These are phyloP conservation scores for Nepenthes gracilis DNA, from an alignment of 148 eudicot genomes.

Conservation along the genomic window DNA sequence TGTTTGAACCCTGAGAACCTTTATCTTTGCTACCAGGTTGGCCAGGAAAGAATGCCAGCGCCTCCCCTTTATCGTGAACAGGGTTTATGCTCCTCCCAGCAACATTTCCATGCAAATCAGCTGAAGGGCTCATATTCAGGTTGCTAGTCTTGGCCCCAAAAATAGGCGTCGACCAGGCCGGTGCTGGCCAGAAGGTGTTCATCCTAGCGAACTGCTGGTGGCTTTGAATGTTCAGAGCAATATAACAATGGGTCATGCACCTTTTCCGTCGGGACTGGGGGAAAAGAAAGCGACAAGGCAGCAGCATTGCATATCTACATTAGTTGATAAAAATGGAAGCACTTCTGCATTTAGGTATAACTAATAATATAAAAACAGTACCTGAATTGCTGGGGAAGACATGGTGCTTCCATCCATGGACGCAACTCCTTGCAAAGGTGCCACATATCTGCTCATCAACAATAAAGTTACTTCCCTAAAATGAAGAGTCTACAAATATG, in stretches of 20 bases:
- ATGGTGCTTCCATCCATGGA: slow-evolving; percentile 77
- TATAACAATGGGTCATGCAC: slow-evolving; percentile 76
- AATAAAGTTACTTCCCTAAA: neutral
- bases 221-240: slow-evolving; percentile 55
- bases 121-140: slow-evolving; percentile 50
- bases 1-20: slow-evolving; percentile 28
- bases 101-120: slow-evolving; percentile 43
- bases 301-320: slow-evolving; percentile 3
- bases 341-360: neutral
- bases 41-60: slow-evolving; percentile 42
- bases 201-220: slow-evolving; percentile 80
- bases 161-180: slow-evolving; percentile 47
- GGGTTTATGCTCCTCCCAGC: slow-evolving; percentile 28
- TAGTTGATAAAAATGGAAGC: neutral
- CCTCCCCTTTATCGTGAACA: slow-evolving; percentile 56
- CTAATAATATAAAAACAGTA: neutral
- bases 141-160: slow-evolving; percentile 69
- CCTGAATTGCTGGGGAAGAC: slow-evolving; percentile 76
- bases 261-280: slow-evolving; percentile 74
- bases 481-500: neutral
- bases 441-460: slow-evolving; percentile 59
- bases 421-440: slow-evolving; percentile 94
- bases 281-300: slow-evolving; percentile 41
- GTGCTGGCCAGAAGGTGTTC: slow-evolving; percentile 66
- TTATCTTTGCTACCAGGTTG: slow-evolving; percentile 53